phyloP scores from a whole-genome alignment of 2,329 filamentous ascomycete genomes.

The Teratosphaeria pseudoeucalypti region DNA sequence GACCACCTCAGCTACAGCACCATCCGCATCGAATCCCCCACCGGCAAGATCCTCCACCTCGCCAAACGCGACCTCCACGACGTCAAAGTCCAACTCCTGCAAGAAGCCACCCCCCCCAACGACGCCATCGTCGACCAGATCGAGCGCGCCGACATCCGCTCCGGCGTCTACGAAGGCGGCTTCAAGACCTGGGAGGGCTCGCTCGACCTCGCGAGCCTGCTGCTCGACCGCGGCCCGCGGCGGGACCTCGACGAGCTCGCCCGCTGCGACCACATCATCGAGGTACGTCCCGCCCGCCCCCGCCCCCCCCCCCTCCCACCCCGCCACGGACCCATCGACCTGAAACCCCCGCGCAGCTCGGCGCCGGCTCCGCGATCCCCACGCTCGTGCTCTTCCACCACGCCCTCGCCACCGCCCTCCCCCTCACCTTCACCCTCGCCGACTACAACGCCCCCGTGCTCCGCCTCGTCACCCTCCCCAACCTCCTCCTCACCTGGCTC shows the following conservation, averaged over 20 bases:
- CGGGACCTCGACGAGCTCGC: constrained; percentile 41
- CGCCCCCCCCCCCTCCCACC: no score
- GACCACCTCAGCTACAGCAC: constrained; percentile 63
- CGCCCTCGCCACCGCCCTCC: constrained; percentile 37
- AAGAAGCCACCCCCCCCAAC: constrained; percentile 35
- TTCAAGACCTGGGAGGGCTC: constrained; percentile 89
- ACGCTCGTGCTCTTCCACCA: constrained; percentile 61
- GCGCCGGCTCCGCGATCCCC: constrained; percentile 68
- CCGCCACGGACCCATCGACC: background rate
- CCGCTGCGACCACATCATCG: constrained; percentile 40
- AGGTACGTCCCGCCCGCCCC: constrained; percentile 20
- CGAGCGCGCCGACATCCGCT: constrained; percentile 63
- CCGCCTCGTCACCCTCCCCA: constrained; percentile 68
- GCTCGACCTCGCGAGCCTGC: constrained; percentile 62
- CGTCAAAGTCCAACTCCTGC: constrained; percentile 71
- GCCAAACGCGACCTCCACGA: constrained; percentile 74
- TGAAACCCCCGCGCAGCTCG: constrained; percentile 45
- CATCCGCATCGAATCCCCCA: constrained; percentile 51
- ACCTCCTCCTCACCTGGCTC: constrained; percentile 60
- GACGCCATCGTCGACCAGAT: constrained; percentile 48
- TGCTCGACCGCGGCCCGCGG: constrained; percentile 38
- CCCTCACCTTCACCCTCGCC: constrained; percentile 54
- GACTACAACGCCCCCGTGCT: constrained; percentile 75
- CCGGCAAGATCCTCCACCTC: constrained; percentile 44
- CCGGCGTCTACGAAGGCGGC: constrained; percentile 74